A percentile compares a stretch with the other conserved stretches of the same genome.
These are phyloP conservation scores for Taphrina betulina DNA, from an alignment of 1,139 yeast genomes.

Conservation along the genomic window DNA sequence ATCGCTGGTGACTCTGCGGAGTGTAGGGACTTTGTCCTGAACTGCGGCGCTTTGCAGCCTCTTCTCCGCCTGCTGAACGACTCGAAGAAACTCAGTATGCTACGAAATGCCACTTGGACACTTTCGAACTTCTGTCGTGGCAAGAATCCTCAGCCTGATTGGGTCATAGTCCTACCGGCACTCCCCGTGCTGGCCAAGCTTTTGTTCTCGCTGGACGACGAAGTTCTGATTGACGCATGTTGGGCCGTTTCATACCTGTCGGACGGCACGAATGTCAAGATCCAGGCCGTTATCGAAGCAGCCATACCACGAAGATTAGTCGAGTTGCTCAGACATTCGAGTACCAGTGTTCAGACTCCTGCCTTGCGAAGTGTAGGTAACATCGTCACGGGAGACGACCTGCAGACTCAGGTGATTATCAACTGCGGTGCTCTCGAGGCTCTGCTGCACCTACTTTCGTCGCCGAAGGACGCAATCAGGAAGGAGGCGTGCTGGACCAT, in stretches of 20 bases:
- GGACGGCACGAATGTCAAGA: constrained; percentile 89
- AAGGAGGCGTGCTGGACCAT: constrained; percentile 99
- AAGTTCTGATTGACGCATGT: constrained; percentile 93
- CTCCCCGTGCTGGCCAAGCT: constrained; percentile 89
- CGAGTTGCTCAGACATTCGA: constrained; percentile 68
- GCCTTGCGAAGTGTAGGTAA: constrained; percentile 97
- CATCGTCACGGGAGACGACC: constrained; percentile 93
- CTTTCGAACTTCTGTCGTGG: constrained; percentile 95
- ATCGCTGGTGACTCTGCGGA: constrained; percentile 95
- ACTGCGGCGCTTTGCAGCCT: constrained; percentile 85
- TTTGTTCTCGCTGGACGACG: constrained; percentile 85
- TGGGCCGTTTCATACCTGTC: constrained; percentile 97
- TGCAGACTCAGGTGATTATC: constrained; percentile 91
- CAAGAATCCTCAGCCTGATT: constrained; percentile 92
- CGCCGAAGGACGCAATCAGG: constrained; percentile 86
- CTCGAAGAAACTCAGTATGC: constrained; percentile 72
- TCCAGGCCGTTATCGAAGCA: constrained; percentile 95
- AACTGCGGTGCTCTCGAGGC: constrained; percentile 91
- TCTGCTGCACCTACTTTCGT: constrained; percentile 71
- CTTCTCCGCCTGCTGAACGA: constrained; percentile 74
- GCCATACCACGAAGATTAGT: constrained; percentile 93
- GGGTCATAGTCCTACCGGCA: constrained; percentile 79
- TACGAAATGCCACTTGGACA: constrained; percentile 98
- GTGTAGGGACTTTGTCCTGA: constrained; percentile 83
- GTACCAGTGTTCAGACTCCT: constrained; percentile 90